Percentiles rank a stretch among this genome's conserved stretches.
phyloP scores from a whole-genome alignment of 139 green algal species.

The Coccomyxa sp. region DNA sequence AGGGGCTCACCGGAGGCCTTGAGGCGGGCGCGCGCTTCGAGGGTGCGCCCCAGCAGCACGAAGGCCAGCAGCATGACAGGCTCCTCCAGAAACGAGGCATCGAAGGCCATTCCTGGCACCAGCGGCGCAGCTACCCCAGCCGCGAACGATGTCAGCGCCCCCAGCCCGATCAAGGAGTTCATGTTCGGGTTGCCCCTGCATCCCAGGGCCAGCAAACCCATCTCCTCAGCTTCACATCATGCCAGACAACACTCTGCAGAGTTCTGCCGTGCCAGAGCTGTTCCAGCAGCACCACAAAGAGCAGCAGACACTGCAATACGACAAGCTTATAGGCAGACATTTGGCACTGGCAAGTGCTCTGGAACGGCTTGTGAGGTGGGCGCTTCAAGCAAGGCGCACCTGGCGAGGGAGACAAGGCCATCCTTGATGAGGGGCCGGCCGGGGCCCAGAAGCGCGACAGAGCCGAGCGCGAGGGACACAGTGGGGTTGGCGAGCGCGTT shows the following conservation, averaged over 20 bases:
- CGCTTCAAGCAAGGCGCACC: neutral
- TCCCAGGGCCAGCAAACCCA: neutral
- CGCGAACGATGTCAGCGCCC: conserved; percentile 62
- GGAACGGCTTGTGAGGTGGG: too few species aligned
- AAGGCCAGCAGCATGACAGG: conserved; percentile 96
- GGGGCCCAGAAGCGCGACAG: conserved; percentile 74
- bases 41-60: conserved; percentile 79
- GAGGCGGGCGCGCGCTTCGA: conserved; percentile 68
- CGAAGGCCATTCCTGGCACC: conserved; percentile 47
- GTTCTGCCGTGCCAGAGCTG: neutral
- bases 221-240: neutral
- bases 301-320: too few species aligned
- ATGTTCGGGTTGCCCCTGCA: conserved; percentile 79
- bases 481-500: conserved; percentile 51
- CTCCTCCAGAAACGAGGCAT: conserved; percentile 83
- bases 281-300: too few species aligned
- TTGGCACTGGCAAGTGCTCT: too few species aligned
- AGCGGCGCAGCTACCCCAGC: conserved; percentile 32
- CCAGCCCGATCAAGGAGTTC: conserved; percentile 87
- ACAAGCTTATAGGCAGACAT: too few species aligned
- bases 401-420: conserved; percentile 57
- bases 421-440: conserved; percentile 65
- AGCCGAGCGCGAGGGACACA: conserved; percentile 61
- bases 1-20: conserved; percentile 30
- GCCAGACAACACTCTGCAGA: neutral